Evolutionary conservation across 2,329 filamentous ascomycete species (phyloP), one percentile per base, ranked within the genome.

Genomic region (Scedosporium dehoogii): DNA sequence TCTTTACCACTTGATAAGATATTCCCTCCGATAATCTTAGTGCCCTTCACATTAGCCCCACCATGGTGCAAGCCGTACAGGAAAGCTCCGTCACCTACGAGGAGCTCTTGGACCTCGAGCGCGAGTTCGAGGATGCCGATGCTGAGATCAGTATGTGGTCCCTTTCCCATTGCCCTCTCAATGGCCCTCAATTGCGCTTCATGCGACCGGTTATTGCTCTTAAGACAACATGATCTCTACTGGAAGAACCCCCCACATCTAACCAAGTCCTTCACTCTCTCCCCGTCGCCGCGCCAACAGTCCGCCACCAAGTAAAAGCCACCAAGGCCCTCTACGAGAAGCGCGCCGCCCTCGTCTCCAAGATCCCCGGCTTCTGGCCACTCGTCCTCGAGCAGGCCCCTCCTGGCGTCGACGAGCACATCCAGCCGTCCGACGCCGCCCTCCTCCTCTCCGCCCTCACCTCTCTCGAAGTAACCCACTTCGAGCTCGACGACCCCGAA

Each of bases 331-430:
- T 96, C 65, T 96, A 91, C 79, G 81, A 83, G 69, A 90, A 89
- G 77, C 91, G 93, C 72, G 80, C 84, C 67, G 81, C 84, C 68
- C 76, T 91, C 66, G 79, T 94, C 66, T 75, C 83, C 66, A 81
- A 87, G 71, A 92, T 97, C 71, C 84, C 86, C 68, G 86, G 90
- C 78, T 99, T 97, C 85, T 97, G 94, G 94, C 82, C 90, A n/a
- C 84, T 96, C 63, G 92, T 97, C 63, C 83, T 97, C 73, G 90
- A 96, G 79, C 88, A 92, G 77, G 87, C 90, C 2, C 92, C 92
- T 1, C 81, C 84, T 57, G 91, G 96, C 66, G 84, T 99, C 68
- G 92, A 96, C 76, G 87, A 91, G 75, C 92, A 88, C 80, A 89
- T 97, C 72, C 87, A 91, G 72, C 89, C 91, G 53, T 83, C 84